These are phyloP conservation scores for Phytopythium cucurbitacearum DNA, from an alignment of 352 stramenopile genomes.

Conservation along the genomic window DNA sequence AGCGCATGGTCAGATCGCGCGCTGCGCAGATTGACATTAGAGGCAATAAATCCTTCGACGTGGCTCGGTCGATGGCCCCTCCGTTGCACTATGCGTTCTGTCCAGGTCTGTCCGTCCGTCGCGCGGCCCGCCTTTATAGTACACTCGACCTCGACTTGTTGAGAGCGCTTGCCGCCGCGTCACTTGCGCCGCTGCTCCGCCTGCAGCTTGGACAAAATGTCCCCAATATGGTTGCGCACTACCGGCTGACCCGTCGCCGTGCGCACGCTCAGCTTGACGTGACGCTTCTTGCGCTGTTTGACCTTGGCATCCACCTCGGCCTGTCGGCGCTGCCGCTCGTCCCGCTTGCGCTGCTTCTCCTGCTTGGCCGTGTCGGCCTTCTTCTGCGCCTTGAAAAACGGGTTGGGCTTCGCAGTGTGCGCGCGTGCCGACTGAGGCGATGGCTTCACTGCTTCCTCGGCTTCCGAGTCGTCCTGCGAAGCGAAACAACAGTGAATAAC, in stretches of 20 bases:
- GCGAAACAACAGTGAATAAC: conserved; percentile 4
- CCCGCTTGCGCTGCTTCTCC: conserved; percentile 35
- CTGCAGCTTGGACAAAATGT: conserved; percentile 74
- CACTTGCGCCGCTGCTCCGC: conserved; percentile 40
- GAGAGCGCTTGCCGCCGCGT: neutral
- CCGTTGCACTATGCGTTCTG: too few relatives aligned
- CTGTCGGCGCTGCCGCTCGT: conserved; percentile 50
- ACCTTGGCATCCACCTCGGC: conserved; percentile 66
- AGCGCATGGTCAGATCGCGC: too few relatives aligned
- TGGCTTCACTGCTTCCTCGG: too few relatives aligned
- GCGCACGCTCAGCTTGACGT: conserved; percentile 82
- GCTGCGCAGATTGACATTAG: too few relatives aligned
- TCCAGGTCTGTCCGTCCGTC: too few relatives aligned
- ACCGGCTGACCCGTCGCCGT: conserved; percentile 75
- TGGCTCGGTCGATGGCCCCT: too few relatives aligned
- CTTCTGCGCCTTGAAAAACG: conserved; percentile 84
- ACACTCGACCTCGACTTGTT: too few relatives aligned
- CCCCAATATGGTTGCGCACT: conserved; percentile 84
- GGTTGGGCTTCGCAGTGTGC: conserved; percentile 50
- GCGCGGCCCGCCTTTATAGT: too few relatives aligned
- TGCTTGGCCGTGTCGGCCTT: conserved; percentile 51
- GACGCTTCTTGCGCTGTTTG: conserved; percentile 80
- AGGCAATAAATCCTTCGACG: too few relatives aligned
- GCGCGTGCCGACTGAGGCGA: conserved; percentile 1
- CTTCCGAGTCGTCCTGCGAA: neutral